These are phyloP conservation scores for Zygoascus sp. DNA, from an alignment of 1,139 yeast genomes.

Conservation along the genomic window DNA sequence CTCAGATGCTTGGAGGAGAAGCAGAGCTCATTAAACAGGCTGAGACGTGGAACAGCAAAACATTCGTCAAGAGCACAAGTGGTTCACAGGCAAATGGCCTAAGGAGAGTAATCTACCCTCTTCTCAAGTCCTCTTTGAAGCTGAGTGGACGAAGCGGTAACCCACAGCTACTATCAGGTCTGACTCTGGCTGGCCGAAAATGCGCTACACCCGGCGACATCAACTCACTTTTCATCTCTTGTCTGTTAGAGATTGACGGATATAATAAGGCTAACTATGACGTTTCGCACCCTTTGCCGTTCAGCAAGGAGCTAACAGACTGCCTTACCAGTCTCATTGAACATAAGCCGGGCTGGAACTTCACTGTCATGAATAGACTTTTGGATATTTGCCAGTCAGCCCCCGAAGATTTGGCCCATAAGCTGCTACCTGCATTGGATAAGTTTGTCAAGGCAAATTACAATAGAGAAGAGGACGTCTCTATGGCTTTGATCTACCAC, in stretches of 20 bases:
- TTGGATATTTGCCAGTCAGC: conserved; percentile 4
- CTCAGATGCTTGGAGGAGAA: conserved; percentile 20
- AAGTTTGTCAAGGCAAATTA: conserved; percentile 5
- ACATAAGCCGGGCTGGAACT: background rate
- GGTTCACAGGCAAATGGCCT: conserved; percentile 11
- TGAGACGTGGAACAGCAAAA: conserved; percentile 12
- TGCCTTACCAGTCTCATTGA: background rate
- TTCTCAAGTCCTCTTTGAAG: conserved; percentile 5
- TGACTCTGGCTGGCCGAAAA: background rate
- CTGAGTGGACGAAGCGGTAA: background rate
- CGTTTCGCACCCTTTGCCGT: background rate
- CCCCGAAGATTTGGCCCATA: background rate
- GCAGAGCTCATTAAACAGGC: conserved; percentile 13
- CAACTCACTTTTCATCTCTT: conserved; percentile 1
- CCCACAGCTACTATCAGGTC: background rate
- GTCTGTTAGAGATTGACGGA: background rate
- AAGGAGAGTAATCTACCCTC: conserved; percentile 17
- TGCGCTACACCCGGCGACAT: background rate
- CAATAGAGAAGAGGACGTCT: conserved; percentile 4
- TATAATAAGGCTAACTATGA: background rate
- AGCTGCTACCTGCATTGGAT: conserved; percentile 1
- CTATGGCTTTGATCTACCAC: conserved; percentile 8
- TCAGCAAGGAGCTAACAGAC: background rate
- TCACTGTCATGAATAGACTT: conserved; percentile 1
- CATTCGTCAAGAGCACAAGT: conserved; percentile 11